Evolutionary conservation across 768 basidiomycete genomes (phyloP), one percentile per base, ranked within the genome.

Genomic region (Boletus rubropictus): DNA sequence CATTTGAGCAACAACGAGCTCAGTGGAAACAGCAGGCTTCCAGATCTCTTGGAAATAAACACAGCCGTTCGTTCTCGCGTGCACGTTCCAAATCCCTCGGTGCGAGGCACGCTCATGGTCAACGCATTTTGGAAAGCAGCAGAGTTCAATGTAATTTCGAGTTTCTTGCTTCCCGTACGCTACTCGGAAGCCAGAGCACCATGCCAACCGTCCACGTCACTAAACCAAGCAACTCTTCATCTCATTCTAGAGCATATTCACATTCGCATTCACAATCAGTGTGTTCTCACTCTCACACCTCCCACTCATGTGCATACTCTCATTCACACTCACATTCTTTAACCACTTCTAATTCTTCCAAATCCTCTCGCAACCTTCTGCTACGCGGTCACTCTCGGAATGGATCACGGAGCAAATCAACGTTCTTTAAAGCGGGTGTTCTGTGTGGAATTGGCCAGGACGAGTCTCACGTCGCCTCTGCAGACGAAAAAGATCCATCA

Each of bases 21-120:
- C 67, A 71, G 53, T 89, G 87, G 87, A 78, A 83, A 54, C 59
- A 64, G 3, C 77, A 83, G 51, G 87, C 87, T 0, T 66, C 69
- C 0, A 68, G 65, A 27, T 86, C 86, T 6, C 75, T 86, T 50
- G 79, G 80, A 42, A 86, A 87, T 60, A 79, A 75, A 52, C 76
- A 72, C 14, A 72, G 80, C 8, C 77, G 85, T 28, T 79, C 72
- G 27, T 52, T 85, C 10, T 85, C 84, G 9, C 78, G 85, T 1
- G 69, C 77, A 7, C 77, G 86, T 39, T 57, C 66, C 18, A 67
- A 60, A 40, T 61, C 63, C 29, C 51, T 62, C 3, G 57, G 58
- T 29, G 50, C 63, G 27, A 61, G 35, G 18, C 60, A 58, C 11
- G 45, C 4, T 39, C 57, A 46, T 17, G 47, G 44, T 50, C 56